Base-by-base conservation (phyloP, 139 green algal species). In the Limnomonas spitsbergensis region DNA sequence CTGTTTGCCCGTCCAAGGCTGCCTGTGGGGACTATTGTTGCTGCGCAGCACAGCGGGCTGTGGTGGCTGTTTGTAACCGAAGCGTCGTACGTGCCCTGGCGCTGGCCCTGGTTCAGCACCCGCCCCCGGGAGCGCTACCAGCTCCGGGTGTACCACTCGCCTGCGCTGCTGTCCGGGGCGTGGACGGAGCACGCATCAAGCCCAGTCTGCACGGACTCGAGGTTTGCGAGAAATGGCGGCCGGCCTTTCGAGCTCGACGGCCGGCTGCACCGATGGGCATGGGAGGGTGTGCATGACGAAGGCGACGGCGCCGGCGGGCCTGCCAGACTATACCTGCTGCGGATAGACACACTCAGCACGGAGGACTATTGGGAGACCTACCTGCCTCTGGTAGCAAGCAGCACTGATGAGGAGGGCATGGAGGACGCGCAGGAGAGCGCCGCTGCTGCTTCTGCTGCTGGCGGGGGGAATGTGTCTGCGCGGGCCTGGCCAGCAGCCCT, bases 181-280 rank as follows among this genome's bases (percentile, higher is more conserved):
- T 81, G 76, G 76, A n/a, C 27, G 36, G 66, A 81, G 66, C 76
- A 81, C 66, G 61, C 76, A 4, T 4, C 52, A 20, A 81, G 66
- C 66, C 76, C 66, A 9, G 69, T 76, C 39, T 39, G 38, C 20
- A 37, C 29, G 24, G 76, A 76, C 20, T 27, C 27, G 31, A 61
- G 66, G 3, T 76, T 75, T 52, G 66, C 40, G 2, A 29, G 32
- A 2, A 36, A 39, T 66, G 76, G 66, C 6, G 76, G 66, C 3
- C n/a, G 66, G 66, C 76, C 66, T 2, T 68, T 81, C n/a, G 39
- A 76, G 2, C 40, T 53, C 7, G 32, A 81, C 26, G 76, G 76
- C 1, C 76, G 75, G 3, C 32, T 81, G 14, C 40, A 81, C 66
- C 66, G 76, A 2, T 81, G 76, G 76, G 66, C 76, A 36, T 39